Conservation (phyloP, 176 grass and related monocot genomes). For the Hordeum marinum region DNA sequence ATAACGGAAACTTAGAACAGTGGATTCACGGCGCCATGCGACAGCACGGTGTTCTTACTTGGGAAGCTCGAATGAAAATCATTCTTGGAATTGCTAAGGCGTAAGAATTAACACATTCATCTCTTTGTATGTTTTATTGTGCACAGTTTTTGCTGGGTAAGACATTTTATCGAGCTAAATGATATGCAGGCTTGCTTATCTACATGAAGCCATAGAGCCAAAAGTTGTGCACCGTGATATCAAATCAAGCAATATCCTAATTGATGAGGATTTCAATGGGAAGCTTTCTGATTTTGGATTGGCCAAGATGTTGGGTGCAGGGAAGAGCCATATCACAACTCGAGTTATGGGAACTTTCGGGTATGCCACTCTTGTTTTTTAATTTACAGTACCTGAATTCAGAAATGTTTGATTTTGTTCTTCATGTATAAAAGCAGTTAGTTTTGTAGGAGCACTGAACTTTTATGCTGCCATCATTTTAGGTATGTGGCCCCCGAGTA, state of each 20-base stretch:
- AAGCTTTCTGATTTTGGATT: conserved; percentile 89
- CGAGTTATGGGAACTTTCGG: conserved; percentile 92
- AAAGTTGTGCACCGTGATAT: conserved; percentile 96
- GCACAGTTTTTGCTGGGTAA: background rate
- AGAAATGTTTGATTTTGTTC: background rate
- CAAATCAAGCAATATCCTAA: conserved; percentile 86
- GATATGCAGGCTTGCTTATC: conserved; percentile 66
- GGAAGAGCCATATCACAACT: conserved; percentile 83
- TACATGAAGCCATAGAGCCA: conserved; percentile 89
- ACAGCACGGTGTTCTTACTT: conserved; percentile 62
- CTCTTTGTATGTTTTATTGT: conserved; percentile 1
- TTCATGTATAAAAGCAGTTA: background rate
- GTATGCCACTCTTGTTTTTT: conserved; percentile 10
- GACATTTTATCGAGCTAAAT: conserved; percentile 10
- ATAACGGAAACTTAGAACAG: conserved; percentile 86
- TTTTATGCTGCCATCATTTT: conserved; percentile 7
- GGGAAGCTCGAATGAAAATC: conserved; percentile 83
- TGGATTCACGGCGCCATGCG: conserved; percentile 86
- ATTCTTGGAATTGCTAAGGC: conserved; percentile 74
- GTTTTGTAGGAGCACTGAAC: background rate
- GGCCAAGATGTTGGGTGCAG: conserved; percentile 77
- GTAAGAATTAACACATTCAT: conserved; percentile 29
- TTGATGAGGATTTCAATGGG: conserved; percentile 86
- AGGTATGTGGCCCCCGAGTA: conserved; percentile 89
- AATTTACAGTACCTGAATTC: background rate